Evolutionary conservation across 208 protist species (phyloP), one percentile per base, ranked within the genome.

Genomic region (Trypanosoma boissoni): DNA sequence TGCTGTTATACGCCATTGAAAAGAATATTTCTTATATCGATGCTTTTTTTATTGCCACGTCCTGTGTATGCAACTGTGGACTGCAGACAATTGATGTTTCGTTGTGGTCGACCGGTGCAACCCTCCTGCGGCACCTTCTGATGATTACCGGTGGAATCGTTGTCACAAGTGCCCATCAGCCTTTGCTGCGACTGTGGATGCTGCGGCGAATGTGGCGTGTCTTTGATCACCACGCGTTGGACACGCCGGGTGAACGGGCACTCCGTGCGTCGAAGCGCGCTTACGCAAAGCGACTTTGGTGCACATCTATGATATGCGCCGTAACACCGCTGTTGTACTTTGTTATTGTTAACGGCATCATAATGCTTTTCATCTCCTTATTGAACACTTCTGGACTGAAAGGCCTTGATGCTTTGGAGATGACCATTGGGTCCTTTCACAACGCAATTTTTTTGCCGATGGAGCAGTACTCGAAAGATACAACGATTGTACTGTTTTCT

Each of bases 31-130:
- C 46, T 0, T 39, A 70, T 18, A 46, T 92, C 14, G 85, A 88
- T 36, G 74, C 74, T 1, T 64, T 88, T 21, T 88, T 92, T 55
- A 52, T 85, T 31, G 69, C 85, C 20, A 71, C 81, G 12, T 92
- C 81, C 4, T 73, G 76, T 2, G 85, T 84, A 42, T 88, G 85
- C 58, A 84, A 85, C 58, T 92, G 85, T 64, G 81, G 81, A 1
- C 53, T 92, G 62, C 72, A 80, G 26, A 86, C 85, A 16, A 71
- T 88, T 28, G 70, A 86, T 58, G 71, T 88, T 12, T 58, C 64
- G n/a, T 21, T 43, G 3, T 92, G 81, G 81, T 48, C 56, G 24
- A 21, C 18, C 18, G n/a, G 43, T 10, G 64, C 76, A 9, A 71
- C 74, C 10, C 21, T 79, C 18, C 37, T 74, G 23, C 75, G 76